A percentile compares a stretch with the other conserved stretches of the same genome.
Evolutionary conservation across 177 flowering plant genomes (phyloP).

Genomic region (Telopea speciosissima): DNA sequence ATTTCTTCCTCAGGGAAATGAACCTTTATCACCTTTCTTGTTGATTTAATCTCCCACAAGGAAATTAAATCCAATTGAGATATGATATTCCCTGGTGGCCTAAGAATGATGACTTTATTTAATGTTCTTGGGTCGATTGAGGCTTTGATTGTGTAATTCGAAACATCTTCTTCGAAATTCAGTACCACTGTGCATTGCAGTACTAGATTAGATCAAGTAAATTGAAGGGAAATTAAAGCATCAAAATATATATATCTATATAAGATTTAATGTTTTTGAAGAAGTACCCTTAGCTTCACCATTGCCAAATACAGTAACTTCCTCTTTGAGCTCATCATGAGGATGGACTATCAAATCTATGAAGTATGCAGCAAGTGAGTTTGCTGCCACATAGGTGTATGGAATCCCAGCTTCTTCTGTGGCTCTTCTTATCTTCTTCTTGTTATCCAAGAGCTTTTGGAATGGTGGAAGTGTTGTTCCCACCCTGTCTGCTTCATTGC

Average conservation of each 20-base stretch:
- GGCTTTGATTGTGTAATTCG: conserved; percentile 29
- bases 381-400: conserved; percentile 39
- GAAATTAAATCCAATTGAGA: conserved; percentile 40
- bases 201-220: no score
- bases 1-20: conserved; percentile 35
- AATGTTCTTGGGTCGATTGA: conserved; percentile 27
- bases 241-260: no score
- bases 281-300: conserved; percentile 28
- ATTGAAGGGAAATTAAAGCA: no score
- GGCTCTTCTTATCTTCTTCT: conserved; percentile 16
- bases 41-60: conserved; percentile 39
- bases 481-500: conserved; percentile 17
- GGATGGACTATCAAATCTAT: conserved; percentile 36
- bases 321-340: conserved; percentile 17
- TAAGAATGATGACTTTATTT: conserved; percentile 25
- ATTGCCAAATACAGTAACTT: conserved; percentile 31
- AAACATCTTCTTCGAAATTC: conserved; percentile 38
- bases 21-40: conserved; percentile 21
- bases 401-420: conserved; percentile 39
- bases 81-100: conserved; percentile 29
- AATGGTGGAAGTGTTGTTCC: conserved; percentile 13
- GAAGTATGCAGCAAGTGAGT: conserved; percentile 34
- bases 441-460: conserved; percentile 9
- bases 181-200: conserved; percentile 24
- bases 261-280: no score